Conservation (phyloP, 1,284 basidiomycete genomes). For the Ganoderma leucocontextum region DNA sequence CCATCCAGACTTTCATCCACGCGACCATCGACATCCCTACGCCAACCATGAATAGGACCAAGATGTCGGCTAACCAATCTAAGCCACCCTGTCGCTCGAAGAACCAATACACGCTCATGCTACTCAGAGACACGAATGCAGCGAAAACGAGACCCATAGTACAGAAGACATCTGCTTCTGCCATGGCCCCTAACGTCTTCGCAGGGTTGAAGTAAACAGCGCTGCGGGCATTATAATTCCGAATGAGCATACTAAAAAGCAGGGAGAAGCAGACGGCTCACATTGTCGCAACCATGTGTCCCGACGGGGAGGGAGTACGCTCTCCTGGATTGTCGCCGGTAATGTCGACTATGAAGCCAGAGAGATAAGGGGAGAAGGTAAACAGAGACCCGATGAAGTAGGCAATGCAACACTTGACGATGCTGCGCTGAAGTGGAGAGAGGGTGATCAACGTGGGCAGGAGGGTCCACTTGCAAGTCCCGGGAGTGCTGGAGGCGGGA, state of each 20-base stretch:
- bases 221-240: slow-evolving; percentile 44
- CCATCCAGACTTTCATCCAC: slow-evolving; percentile 91
- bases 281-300: slow-evolving; percentile 91
- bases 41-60: slow-evolving; percentile 85
- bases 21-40: slow-evolving; percentile 84
- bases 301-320: slow-evolving; percentile 70
- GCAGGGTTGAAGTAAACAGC: slow-evolving; percentile 86
- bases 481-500: not conserved
- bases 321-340: slow-evolving; percentile 72
- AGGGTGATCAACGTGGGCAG: slow-evolving; percentile 24
- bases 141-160: slow-evolving; percentile 78
- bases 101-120: slow-evolving; percentile 82
- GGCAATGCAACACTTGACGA: slow-evolving; percentile 91
- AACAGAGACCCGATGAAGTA: slow-evolving; percentile 93
- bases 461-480: slow-evolving; percentile 14
- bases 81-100: slow-evolving; percentile 73
- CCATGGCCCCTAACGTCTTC: slow-evolving; percentile 90
- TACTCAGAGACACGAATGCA: slow-evolving; percentile 76
- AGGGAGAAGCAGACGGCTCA: slow-evolving; percentile 29
- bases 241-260: not conserved
- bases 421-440: slow-evolving; percentile 51
- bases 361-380: slow-evolving; percentile 84
- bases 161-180: slow-evolving; percentile 87
- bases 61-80: slow-evolving; percentile 72
- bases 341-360: slow-evolving; percentile 69